Base-by-base conservation (phyloP, 257 asterid species). In the Nicotiana benthamiana region DNA sequence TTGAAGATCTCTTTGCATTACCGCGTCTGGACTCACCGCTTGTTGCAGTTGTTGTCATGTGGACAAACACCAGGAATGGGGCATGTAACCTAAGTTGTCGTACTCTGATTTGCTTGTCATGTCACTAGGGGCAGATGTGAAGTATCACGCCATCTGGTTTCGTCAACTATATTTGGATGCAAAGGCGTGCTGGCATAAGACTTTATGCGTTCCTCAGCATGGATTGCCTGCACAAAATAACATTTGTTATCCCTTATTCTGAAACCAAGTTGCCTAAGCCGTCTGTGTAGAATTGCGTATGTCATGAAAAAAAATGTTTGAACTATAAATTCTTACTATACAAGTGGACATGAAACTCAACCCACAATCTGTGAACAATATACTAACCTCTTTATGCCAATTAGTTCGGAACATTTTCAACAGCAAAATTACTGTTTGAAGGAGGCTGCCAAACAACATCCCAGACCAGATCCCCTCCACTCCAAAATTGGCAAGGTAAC, bases 381-480 rank as follows among this genome's bases (percentile, higher is more conserved):
- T 5, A 28, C 80, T 59, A 59, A 90, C 97, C 97, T 93, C 97
- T 83, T 80, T 85, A 56, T 20, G 76, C 97, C 97, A 93, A 56
- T 89, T 88, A 26, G 93, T 81, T 20, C 90, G 88, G 77, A 83
- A 81, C 27, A 92, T 88, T 12, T 40, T 65, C 61, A 80, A 13
- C 9, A 77, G 16, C 75, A 93, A 52, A 28, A 92, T 30, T 46
- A 86, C 53, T 0, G 98, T 93, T 80, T 93, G 98, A 36, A 92
- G 89, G 54, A 93, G 27, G 80, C 88, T 84, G 40, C 98, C 97
- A 1, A 90, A 89, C 18, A 93, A 79, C 96, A 93, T 90, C 7
- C 97, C 97, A 17, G 87, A 76, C 98, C 96, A 93, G 9, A 93
- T 91, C 56, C 98, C 98, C 82, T 86, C 76, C 2, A 92, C 93